These are phyloP conservation scores for Hericium coralloides DNA, from an alignment of 768 basidiomycete species.

Conservation along the genomic window DNA sequence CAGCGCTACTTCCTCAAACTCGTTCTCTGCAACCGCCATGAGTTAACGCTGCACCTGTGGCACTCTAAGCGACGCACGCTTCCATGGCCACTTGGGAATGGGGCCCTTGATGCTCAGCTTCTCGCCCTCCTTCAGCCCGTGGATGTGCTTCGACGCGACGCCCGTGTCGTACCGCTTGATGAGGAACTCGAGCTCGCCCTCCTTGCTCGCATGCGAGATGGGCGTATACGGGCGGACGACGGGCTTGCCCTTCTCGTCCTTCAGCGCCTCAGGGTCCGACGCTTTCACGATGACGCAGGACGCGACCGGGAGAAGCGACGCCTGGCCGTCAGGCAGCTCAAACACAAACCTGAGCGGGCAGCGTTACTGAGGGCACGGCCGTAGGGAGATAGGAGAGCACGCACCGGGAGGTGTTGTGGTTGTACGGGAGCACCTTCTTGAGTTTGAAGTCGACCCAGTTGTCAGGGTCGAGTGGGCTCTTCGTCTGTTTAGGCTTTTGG, in stretches of 20 bases:
- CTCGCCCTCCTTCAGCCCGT: constrained; percentile 73
- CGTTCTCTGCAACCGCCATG: constrained; percentile 43
- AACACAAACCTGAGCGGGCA: constrained; percentile 54
- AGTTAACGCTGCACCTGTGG: neutral
- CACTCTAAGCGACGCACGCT: constrained; percentile 37
- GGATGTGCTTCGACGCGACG: constrained; percentile 78
- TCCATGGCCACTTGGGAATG: constrained; percentile 79
- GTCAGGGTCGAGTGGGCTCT: constrained; percentile 66
- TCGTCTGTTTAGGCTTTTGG: constrained; percentile 32
- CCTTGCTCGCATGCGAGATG: constrained; percentile 63
- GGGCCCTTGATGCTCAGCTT: constrained; percentile 86
- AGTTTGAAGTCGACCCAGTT: constrained; percentile 77
- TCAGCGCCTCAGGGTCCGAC: constrained; percentile 52
- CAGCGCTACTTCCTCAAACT: constrained; percentile 78
- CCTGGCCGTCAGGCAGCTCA: constrained; percentile 68
- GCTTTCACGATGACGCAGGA: constrained; percentile 75
- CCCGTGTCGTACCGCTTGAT: constrained; percentile 83
- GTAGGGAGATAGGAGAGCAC: constrained; percentile 6
- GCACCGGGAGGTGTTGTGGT: constrained; percentile 86
- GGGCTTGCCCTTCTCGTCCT: constrained; percentile 77
- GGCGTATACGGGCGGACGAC: constrained; percentile 92
- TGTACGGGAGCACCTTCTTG: constrained; percentile 76
- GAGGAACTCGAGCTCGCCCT: constrained; percentile 71
- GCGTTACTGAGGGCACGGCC: neutral
- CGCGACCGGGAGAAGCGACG: constrained; percentile 70